Evolutionary conservation across 257 asterid genomes (phyloP).

Genomic region (Solanum clarkiae): DNA sequence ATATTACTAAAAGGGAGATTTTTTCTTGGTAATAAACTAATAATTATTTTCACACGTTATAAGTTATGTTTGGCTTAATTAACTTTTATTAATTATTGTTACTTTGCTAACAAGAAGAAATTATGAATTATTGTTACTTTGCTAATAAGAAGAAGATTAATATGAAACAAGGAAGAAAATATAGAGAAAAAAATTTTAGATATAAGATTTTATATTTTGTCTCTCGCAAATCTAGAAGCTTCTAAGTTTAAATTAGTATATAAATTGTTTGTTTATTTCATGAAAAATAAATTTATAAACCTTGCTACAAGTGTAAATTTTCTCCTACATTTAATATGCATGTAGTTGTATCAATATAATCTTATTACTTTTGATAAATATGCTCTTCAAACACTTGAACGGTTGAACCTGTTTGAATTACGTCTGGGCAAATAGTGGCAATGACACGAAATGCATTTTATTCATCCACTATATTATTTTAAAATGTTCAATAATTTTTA

Average conservation of each 20-base stretch:
- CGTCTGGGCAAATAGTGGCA: too few species aligned
- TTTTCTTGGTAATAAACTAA: not conserved
- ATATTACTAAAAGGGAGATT: not conserved
- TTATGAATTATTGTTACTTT: not conserved
- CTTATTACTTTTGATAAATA: too few species aligned
- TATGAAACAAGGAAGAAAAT: not conserved
- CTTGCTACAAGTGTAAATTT: not conserved
- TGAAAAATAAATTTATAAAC: not conserved
- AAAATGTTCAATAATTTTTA: too few species aligned
- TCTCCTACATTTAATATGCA: not conserved
- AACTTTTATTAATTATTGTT: not conserved
- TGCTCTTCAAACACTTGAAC: too few species aligned
- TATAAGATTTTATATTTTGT: not conserved
- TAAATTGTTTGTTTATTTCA: not conserved
- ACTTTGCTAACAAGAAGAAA: not conserved
- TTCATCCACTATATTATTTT: too few species aligned
- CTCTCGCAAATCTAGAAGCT: not conserved
- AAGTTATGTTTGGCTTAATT: not conserved
- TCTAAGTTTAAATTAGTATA: not conserved
- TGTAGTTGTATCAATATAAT: too few species aligned
- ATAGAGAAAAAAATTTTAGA: not conserved
- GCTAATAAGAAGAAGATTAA: not conserved
- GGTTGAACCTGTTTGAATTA: too few species aligned
- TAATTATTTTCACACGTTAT: not conserved
- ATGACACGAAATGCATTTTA: too few species aligned